These are phyloP conservation scores for Ramichloridium luteum DNA, from an alignment of 2,329 filamentous ascomycete species.

Conservation along the genomic window DNA sequence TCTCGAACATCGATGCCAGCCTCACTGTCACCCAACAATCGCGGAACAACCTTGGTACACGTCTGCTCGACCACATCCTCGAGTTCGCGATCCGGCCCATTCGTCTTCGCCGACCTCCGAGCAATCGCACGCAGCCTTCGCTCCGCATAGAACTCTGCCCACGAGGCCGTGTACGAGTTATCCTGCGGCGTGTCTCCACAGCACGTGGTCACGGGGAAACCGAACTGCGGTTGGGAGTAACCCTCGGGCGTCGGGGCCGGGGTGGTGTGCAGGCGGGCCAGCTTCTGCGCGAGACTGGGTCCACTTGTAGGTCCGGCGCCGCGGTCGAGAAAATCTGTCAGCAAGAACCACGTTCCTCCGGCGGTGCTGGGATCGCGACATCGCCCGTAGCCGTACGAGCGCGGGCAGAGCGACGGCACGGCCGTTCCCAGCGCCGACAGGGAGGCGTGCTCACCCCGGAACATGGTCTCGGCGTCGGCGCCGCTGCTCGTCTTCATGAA, in stretches of 20 bases:
- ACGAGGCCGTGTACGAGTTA: slow-evolving; percentile 59
- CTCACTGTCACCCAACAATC: slow-evolving; percentile 55
- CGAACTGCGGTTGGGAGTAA: slow-evolving; percentile 53
- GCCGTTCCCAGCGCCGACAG: slow-evolving; percentile 65
- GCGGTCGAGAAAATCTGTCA: slow-evolving; percentile 71
- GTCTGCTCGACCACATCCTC: slow-evolving; percentile 51
- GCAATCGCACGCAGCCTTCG: slow-evolving; percentile 58
- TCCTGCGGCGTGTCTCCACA: slow-evolving; percentile 77
- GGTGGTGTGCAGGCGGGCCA: slow-evolving; percentile 67
- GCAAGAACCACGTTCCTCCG: slow-evolving; percentile 42
- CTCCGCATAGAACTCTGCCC: slow-evolving; percentile 78
- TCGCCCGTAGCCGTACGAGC: slow-evolving; percentile 58
- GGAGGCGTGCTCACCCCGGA: slow-evolving; percentile 67
- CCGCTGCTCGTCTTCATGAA: slow-evolving; percentile 63
- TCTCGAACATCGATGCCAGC: too few relatives aligned
- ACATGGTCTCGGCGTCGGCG: slow-evolving; percentile 52
- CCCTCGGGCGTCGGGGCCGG: slow-evolving; percentile 54
- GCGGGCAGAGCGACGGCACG: slow-evolving; percentile 65
- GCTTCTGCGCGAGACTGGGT: slow-evolving; percentile 54
- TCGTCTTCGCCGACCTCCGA: slow-evolving; percentile 42
- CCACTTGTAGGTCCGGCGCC: slow-evolving; percentile 25
- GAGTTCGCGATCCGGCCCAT: slow-evolving; percentile 55
- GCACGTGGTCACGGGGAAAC: slow-evolving; percentile 74
- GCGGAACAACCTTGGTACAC: slow-evolving; percentile 55
- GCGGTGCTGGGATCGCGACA: slow-evolving; percentile 32